Base-by-base conservation (phyloP, 768 basidiomycete species). In the Gymnopilus dilepis region DNA sequence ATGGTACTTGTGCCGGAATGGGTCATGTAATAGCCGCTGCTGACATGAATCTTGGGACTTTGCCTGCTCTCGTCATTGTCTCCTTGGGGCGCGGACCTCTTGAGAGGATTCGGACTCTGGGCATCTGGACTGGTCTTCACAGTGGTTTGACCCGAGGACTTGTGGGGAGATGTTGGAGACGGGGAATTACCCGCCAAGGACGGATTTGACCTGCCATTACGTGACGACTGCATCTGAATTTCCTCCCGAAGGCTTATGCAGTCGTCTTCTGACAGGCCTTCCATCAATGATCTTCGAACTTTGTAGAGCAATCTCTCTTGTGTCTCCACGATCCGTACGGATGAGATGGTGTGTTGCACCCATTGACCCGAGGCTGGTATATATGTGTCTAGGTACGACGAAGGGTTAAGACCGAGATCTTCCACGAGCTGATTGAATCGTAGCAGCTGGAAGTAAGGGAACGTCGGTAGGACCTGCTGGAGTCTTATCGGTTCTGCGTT, bases 231-330 rank as follows among this genome's bases (percentile, higher is more conserved):
- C 50, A 81, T 63, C 24, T 78, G 73, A 4, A 90, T 70, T 67
- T 91, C 89, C 15, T 86, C 84, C 0, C 73, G 72, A 19, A 91
- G 77, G 19, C 84, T 81, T 0, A 77, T 68, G 60, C 89, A 90
- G 45, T 89, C 84, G 2, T 78, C 78, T 59, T 90, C 87, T 21
- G 72, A 64, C 1, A 90, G 72, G 3, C 84, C 85, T 5, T 86
- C 81, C 0, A 89, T 73, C 5, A 90, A 78, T 63, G 81, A 83
- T 69, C 83, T 83, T 11, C 89, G 78, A 9, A 84, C 73, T 61
- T 85, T 82, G 73, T 88, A 90, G 7, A 91, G 71, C 31, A 90
- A 70, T 30, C 88, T 78, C 63, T 90, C 87, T 62, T 86, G 86
- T 1, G 77, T 79, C 47, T 81, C 80, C 41, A 90, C 84, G 37